Evolutionary conservation across 176 grass and related monocot species (phyloP), one percentile per base, ranked within the genome.

Genomic region (Dactylis glomerata): DNA sequence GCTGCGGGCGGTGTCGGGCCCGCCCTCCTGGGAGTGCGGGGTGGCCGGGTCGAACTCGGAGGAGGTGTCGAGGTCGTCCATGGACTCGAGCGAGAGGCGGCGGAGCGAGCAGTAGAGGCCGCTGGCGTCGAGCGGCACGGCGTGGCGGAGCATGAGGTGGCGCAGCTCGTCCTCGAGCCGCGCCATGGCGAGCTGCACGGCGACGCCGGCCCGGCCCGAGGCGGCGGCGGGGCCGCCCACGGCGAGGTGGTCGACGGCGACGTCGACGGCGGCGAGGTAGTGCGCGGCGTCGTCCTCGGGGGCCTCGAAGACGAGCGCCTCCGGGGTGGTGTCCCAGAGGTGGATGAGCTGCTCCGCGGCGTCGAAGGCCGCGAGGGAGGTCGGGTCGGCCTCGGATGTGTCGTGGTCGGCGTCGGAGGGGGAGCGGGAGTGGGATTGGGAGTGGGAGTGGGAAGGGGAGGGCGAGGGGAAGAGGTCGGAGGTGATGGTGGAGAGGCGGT

Each of bases 81-180:
- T 91, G 57, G 93, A 90, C 20, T 90, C 94, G 52, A 98, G 89
- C 11, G 93, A 98, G 75, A 98, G 86, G 80, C 96, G 93, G 72
- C 96, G 91, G 5, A 98, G 82, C 40, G 96, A 98, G 74, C 86
- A 93, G 91, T 64, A 95, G 77, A 94, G 85, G 22, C 89, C 91
- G 42, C 86, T 88, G 11, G 93, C 90, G 75, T 96, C 91, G 31
- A 98, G 80, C n/a, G 93, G 87, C 13, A 95, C 83, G 1, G 93
- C 80, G 89, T 94, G 91, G 76, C 89, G 93, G 66, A 95, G 57
- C 83, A 98, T 90, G 71, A 94, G 86, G 37, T 92, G 89, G 62
- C 88, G 91, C 78, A 96, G 86, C 84, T 98, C 96, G 80, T 96
- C 96, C 91, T 95, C 93, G 26, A 98, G 87, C 12, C 96, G 87